Conservation (phyloP, 2,329 filamentous ascomycete species). For the Exserohilum turcica region DNA sequence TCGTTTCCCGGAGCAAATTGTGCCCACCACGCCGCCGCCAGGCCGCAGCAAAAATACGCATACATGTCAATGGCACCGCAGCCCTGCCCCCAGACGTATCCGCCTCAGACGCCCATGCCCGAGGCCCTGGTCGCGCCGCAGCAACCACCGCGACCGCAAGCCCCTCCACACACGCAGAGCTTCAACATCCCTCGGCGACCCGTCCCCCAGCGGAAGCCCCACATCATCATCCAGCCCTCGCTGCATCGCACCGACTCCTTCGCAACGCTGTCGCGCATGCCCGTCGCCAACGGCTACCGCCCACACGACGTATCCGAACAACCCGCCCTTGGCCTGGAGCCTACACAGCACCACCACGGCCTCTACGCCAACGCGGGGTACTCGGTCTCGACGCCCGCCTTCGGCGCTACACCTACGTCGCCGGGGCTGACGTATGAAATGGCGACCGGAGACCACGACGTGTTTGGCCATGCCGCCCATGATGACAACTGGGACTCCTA, state of each 20-base stretch:
- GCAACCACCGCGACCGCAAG: slow-evolving; percentile 21
- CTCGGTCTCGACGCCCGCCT: slow-evolving; percentile 35
- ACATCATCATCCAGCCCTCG: slow-evolving; percentile 36
- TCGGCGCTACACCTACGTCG: slow-evolving; percentile 29
- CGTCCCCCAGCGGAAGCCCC: slow-evolving; percentile 30
- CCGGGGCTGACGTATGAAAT: slow-evolving; percentile 23
- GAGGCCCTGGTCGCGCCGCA: slow-evolving; percentile 19
- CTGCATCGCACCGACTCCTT: slow-evolving; percentile 42
- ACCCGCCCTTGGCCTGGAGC: slow-evolving; percentile 12
- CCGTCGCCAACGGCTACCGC: slow-evolving; percentile 40
- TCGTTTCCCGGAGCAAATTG: slow-evolving; percentile 36
- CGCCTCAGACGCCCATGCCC: slow-evolving; percentile 7
- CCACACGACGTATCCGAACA: slow-evolving; percentile 22
- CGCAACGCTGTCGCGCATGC: slow-evolving; percentile 43
- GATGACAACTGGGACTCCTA: slow-evolving; percentile 41
- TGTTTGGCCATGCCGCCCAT: slow-evolving; percentile 21
- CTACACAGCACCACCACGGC: slow-evolving; percentile 20
- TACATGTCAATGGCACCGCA: slow-evolving; percentile 24
- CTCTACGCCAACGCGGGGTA: slow-evolving; percentile 35
- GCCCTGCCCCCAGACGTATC: slow-evolving; percentile 5
- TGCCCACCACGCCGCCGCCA: slow-evolving; percentile 13
- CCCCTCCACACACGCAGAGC: slow-evolving; percentile 26
- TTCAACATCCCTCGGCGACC: slow-evolving; percentile 38
- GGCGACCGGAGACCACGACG: slow-evolving; percentile 9
- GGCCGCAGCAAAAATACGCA: slow-evolving; percentile 34